These are phyloP conservation scores for Penicillium griseofulvum DNA, from an alignment of 2,329 filamentous ascomycete genomes.

Conservation along the genomic window DNA sequence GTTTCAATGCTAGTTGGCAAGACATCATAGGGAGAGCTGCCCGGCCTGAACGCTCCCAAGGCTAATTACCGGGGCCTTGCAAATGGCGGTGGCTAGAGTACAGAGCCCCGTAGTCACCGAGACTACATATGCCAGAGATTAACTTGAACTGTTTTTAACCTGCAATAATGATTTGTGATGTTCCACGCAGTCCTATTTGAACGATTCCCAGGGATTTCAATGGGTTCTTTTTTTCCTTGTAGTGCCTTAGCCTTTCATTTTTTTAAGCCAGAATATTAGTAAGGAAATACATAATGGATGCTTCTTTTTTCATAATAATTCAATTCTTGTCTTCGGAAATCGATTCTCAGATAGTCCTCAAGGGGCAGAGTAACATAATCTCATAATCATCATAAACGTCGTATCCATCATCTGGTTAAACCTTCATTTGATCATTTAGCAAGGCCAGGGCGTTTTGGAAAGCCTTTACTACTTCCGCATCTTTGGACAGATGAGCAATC, in stretches of 20 bases:
- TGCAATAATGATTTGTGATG: not conserved
- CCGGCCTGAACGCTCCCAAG: constrained; percentile 9
- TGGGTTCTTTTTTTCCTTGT: not conserved
- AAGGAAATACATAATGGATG: not conserved
- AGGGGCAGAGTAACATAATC: not conserved
- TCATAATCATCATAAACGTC: constrained; percentile 3
- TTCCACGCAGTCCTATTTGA: not conserved
- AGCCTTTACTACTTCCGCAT: constrained; percentile 47
- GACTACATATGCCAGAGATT: not conserved
- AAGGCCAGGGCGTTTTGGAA: constrained; percentile 49
- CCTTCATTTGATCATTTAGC: constrained; percentile 34
- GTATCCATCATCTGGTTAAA: not conserved
- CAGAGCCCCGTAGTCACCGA: not conserved
- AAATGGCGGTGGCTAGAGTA: not conserved
- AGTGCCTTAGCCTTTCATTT: not conserved
- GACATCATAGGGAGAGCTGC: constrained; percentile 67
- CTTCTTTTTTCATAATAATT: not conserved
- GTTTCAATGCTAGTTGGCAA: constrained; percentile 84
- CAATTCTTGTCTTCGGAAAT: not conserved
- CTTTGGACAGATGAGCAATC: constrained; percentile 25
- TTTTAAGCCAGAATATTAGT: not conserved
- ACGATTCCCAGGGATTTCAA: not conserved
- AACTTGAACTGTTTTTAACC: not conserved
- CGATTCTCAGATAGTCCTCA: not conserved
- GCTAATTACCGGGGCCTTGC: not conserved